Evolutionary conservation across 148 eudicot genomes (phyloP).

Genomic region (Fagopyrum tataricum): DNA sequence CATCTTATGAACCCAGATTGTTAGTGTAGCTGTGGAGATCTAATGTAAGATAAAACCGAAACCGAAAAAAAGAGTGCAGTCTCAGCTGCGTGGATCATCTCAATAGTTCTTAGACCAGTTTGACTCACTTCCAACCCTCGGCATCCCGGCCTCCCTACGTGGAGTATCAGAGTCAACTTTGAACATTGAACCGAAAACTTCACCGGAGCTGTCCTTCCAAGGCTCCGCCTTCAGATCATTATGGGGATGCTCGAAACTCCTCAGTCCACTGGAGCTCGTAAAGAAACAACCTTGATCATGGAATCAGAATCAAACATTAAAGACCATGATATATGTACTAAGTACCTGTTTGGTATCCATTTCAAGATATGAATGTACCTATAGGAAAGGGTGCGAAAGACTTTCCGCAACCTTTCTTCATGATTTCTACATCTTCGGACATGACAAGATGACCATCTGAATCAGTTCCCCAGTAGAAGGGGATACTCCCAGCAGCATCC

Average conservation of each 20-base stretch:
- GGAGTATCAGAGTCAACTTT: slow-evolving; percentile 59
- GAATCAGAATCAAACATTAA: not conserved
- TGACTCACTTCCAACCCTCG: slow-evolving; percentile 84
- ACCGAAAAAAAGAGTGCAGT: too few species aligned
- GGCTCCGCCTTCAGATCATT: slow-evolving; percentile 78
- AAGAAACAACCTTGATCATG: slow-evolving; percentile 60
- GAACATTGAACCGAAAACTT: slow-evolving; percentile 68
- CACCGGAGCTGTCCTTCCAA: slow-evolving; percentile 79
- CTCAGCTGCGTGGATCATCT: not conserved
- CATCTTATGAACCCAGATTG: not conserved
- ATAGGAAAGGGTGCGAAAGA: slow-evolving; percentile 92
- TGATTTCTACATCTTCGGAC: slow-evolving; percentile 51
- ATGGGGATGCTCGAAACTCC: slow-evolving; percentile 74
- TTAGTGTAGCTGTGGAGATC: not conserved
- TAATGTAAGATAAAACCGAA: not conserved
- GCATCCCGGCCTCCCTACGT: slow-evolving; percentile 47
- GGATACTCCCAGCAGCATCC: slow-evolving; percentile 92
- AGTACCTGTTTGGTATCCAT: too few species aligned
- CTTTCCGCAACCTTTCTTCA: slow-evolving; percentile 80
- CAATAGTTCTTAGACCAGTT: slow-evolving; percentile 68
- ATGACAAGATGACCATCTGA: slow-evolving; percentile 77
- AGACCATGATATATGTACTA: too few species aligned
- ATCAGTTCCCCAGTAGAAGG: slow-evolving; percentile 95
- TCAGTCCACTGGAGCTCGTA: slow-evolving; percentile 71
- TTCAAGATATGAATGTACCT: slow-evolving; percentile 33